Evolutionary conservation across 2,329 filamentous ascomycete species (phyloP), one percentile per base, ranked within the genome.

Genomic region (Penicillium sclerotiorum): DNA sequence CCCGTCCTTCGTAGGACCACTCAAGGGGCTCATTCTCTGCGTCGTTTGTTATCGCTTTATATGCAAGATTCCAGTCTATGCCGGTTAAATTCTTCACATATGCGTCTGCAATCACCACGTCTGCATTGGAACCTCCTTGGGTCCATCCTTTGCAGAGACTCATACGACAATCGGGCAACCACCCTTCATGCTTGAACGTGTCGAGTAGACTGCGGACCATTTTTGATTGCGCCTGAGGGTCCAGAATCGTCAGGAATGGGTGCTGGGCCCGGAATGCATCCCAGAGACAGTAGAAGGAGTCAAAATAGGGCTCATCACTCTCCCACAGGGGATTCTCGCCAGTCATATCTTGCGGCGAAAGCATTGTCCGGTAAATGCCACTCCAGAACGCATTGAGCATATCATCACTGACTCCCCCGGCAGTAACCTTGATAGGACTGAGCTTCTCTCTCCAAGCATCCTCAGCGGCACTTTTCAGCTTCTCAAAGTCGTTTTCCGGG

Each of bases 301-400:
- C 85, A 61, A 84, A 88, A 57, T 88, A 88, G 0, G 84, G 85
- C 62, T 87, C 84, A 2, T 71, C 72, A 33, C 79, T 83, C 1
- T 78, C 57, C 84, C 85, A 89, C 0, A 82, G 62, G 2, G 83
- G 83, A 52, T 88, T 89, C 63, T 89, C 85, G 1, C 83, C 83
- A 0, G 85, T 88, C 57, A 86, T 85, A 58, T 88, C 85, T 57
- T 88, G 84, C 2, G 85, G 85, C 44, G 80, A 84, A 48, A 88
- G 80, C 80, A 87, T 83, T 2, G 81, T 81, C n/a, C 85, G 74
- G 62, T 88, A 88, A 20, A 85, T 77, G 3, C 85, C 85, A 44
- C 82, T 86, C 74, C 85, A 88, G 55, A 89, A 86, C 18, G 67
- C 81, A 38, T 82, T 70, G 1, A 84, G 62, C 0, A 78, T 75